Base-by-base conservation (phyloP, 768 basidiomycete species). In the Hericium coralloides region DNA sequence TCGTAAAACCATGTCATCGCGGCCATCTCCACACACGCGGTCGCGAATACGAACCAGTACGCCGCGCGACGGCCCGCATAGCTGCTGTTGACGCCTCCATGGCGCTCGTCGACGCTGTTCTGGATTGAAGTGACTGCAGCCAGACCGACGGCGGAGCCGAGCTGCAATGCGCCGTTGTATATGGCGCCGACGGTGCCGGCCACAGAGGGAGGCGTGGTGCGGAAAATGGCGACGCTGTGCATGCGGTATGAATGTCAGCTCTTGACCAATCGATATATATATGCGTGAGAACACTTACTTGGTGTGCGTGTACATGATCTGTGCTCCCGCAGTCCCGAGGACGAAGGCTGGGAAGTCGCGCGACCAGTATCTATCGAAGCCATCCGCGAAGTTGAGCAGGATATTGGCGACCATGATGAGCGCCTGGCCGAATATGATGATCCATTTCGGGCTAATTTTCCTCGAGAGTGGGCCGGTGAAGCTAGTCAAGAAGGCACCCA, bases 181-280 rank as follows among this genome's bases (percentile, higher is more conserved):
- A 83, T 76, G 15, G 81, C 82, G 20, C 79, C 79, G 12, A 81
- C 73, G 3, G 76, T 78, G 38, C 82, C 81, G 5, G 79, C 72
- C 63, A 78, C 74, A 20, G 71, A 69, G 6, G 76, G 57, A 3
- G 80, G 80, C 5, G 73, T 74, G 36, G 73, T 73, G 58, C 71
- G 73, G 66, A 83, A 75, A 38, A 82, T 72, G 14, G 79, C 78
- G 52, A 82, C 76, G 61, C 77, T 81, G 53, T 2, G n/a, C 53
- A 50, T 2, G 23, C 53, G 14, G 15, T 37, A 26, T 22, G 52
- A 4, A 20, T 20, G 12, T 7, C n/a, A 2, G 31, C 31, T 31
- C 31, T 31, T 31, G 31, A 31, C 8, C 4, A 31, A 8, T 31
- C 31, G 31, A 31, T 1, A 31, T 9, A 9, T 6, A 6, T 9